phyloP scores from a whole-genome alignment of 2,329 filamentous ascomycete genomes.

The Penicillium corylophilum region DNA sequence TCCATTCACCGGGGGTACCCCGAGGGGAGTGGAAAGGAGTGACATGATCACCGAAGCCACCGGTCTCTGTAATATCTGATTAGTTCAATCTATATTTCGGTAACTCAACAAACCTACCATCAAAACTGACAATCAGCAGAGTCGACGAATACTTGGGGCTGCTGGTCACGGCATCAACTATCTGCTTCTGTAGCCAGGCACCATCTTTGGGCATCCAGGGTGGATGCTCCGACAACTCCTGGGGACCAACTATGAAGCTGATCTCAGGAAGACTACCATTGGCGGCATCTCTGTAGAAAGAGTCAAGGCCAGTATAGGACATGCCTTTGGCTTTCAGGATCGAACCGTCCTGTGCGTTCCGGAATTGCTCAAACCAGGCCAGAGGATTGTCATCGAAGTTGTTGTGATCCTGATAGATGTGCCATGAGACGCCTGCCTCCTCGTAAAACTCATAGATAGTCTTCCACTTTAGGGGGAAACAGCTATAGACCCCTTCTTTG shows the following conservation, averaged over 20 bases:
- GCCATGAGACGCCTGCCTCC: slow-evolving; percentile 51
- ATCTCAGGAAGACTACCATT: slow-evolving; percentile 54
- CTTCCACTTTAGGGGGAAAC: slow-evolving; percentile 56
- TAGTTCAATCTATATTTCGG: too few relatives aligned
- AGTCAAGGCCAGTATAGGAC: slow-evolving; percentile 48
- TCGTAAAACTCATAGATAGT: slow-evolving; percentile 52
- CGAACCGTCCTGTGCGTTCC: slow-evolving; percentile 44
- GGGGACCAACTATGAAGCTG: slow-evolving; percentile 52
- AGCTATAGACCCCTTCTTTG: slow-evolving; percentile 47
- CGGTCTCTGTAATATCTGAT: too few relatives aligned
- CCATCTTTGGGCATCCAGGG: slow-evolving; percentile 55
- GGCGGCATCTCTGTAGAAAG: slow-evolving; percentile 52
- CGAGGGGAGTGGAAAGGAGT: slow-evolving; percentile 51
- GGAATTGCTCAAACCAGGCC: slow-evolving; percentile 55
- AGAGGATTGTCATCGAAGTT: slow-evolving; percentile 58
- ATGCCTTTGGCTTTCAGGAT: slow-evolving; percentile 49
- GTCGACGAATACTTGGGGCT: slow-evolving; percentile 53
- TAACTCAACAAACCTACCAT: too few relatives aligned
- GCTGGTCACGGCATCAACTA: slow-evolving; percentile 52
- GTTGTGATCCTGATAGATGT: slow-evolving; percentile 51
- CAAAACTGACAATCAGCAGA: slow-evolving; percentile 52
- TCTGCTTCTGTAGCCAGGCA: slow-evolving; percentile 55
- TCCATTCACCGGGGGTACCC: slow-evolving; percentile 54
- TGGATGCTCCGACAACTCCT: slow-evolving; percentile 55
- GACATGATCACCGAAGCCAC: slow-evolving; percentile 57